Conservation (phyloP, 1,139 yeast species). For the Groenewaldozyma sp. region DNA sequence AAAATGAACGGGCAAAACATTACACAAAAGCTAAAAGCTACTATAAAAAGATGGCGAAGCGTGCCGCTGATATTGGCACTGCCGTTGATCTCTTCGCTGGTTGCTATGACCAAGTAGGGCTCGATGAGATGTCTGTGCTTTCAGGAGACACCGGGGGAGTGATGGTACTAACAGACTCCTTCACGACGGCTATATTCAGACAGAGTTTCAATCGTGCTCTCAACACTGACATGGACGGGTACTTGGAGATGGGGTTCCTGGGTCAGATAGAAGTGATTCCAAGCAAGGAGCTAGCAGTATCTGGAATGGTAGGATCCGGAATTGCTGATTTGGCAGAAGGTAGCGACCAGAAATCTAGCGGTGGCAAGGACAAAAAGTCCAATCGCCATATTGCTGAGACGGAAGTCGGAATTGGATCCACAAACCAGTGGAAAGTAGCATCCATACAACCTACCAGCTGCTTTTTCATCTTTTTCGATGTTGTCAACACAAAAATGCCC, state of each 20-base stretch:
- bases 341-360: background rate
- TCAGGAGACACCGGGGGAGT: constrained; percentile 86
- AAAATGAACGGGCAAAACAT: constrained; percentile 58
- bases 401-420: constrained; percentile 88
- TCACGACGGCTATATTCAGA: constrained; percentile 87
- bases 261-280: constrained; percentile 69
- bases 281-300: constrained; percentile 72
- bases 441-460: constrained; percentile 79
- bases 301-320: constrained; percentile 82
- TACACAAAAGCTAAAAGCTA: constrained; percentile 78
- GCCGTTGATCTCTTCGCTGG: constrained; percentile 89
- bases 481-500: constrained; percentile 32
- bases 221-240: constrained; percentile 74
- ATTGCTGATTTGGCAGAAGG: constrained; percentile 26
- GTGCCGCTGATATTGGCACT: constrained; percentile 64
- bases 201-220: constrained; percentile 81
- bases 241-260: constrained; percentile 64
- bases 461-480: constrained; percentile 81
- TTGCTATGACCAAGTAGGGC: constrained; percentile 92
- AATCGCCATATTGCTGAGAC: constrained; percentile 71
- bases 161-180: constrained; percentile 79
- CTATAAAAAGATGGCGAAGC: constrained; percentile 65
- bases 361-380: background rate
- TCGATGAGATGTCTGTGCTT: constrained; percentile 83
- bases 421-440: constrained; percentile 80